Conservation (phyloP, 225 moss, liverwort and hornwort genomes). For the Pseudisothecium myosuroides region DNA sequence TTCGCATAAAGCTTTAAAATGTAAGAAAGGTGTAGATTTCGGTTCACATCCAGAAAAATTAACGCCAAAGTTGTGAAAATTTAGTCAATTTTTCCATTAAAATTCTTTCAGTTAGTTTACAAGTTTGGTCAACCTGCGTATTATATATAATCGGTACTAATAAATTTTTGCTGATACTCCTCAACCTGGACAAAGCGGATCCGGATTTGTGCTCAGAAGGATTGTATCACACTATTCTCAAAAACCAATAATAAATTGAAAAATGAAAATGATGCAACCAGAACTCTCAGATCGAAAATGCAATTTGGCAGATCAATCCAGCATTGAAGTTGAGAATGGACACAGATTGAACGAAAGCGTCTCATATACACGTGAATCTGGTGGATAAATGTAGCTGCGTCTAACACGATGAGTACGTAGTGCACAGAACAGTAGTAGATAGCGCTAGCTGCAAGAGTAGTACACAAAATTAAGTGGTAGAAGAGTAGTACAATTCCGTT, state of each 20-base stretch:
- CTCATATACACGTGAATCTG: neutral
- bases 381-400: neutral
- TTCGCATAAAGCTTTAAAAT: neutral
- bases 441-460: neutral
- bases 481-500: neutral
- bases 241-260: neutral
- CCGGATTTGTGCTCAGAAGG: neutral
- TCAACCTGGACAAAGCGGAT: neutral
- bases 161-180: neutral
- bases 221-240: neutral
- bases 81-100: neutral
- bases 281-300: neutral
- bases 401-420: neutral
- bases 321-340: neutral
- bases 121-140: neutral
- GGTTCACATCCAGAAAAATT: neutral
- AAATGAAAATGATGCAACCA: neutral
- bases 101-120: neutral
- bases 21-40: neutral
- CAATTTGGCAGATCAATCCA: neutral
- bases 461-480: neutral
- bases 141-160: neutral
- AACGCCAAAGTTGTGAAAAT: neutral
- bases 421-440: neutral
- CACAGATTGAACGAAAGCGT: neutral